Conservation (phyloP, 768 basidiomycete genomes). For the Tricholoma flavovirens region DNA sequence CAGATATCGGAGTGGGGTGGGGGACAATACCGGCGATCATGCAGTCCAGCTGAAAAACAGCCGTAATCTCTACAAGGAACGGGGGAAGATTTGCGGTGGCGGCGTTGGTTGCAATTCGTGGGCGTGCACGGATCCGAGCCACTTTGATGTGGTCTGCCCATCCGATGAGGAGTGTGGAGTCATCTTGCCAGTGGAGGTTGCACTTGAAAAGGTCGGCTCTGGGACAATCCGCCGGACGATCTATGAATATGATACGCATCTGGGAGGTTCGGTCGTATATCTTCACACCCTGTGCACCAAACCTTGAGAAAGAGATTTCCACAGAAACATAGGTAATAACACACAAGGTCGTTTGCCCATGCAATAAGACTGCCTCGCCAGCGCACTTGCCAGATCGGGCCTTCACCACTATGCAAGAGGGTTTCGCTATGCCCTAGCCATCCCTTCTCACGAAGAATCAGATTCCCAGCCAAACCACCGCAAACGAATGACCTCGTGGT, state of each 20-base stretch:
- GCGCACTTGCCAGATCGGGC: conserved; percentile 87
- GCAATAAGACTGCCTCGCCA: conserved; percentile 88
- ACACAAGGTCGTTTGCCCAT: conserved; percentile 91
- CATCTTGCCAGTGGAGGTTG: conserved; percentile 88
- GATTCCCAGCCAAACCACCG: conserved; percentile 84
- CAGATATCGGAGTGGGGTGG: conserved; percentile 34
- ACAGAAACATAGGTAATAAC: neutral
- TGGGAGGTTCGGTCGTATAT: conserved; percentile 82
- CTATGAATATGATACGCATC: conserved; percentile 78
- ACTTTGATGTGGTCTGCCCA: conserved; percentile 96
- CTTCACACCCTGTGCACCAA: conserved; percentile 71
- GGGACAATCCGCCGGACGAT: conserved; percentile 76
- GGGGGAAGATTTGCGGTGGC: conserved; percentile 46
- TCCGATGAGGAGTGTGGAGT: conserved; percentile 80
- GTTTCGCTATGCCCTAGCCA: conserved; percentile 96
- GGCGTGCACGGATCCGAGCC: conserved; percentile 66
- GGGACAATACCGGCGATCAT: conserved; percentile 91
- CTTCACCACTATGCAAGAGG: conserved; percentile 75
- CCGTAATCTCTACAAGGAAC: conserved; percentile 80
- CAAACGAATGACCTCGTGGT: conserved; percentile 77
- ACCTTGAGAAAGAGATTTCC: neutral
- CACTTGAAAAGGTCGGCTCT: conserved; percentile 95
- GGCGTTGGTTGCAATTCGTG: conserved; percentile 38
- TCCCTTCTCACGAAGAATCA: conserved; percentile 89
- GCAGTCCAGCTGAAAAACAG: conserved; percentile 89